phyloP scores from a whole-genome alignment of 78 protist genomes.

The Trichosphaerium sp. region DNA sequence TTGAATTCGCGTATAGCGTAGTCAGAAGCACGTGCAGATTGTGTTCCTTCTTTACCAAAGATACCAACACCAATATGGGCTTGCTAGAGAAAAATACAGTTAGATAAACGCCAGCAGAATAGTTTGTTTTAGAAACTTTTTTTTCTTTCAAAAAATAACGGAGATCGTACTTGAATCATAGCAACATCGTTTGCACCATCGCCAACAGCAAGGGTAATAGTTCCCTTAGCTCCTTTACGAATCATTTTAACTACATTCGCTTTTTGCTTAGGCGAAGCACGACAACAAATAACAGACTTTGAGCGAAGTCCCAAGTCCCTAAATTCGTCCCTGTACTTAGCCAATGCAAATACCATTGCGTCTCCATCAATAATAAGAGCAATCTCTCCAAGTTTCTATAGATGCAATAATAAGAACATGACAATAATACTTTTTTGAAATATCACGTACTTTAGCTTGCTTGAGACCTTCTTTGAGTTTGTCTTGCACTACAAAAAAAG shows the following conservation, averaged over 20 bases:
- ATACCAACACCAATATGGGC: constrained; percentile 85
- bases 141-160: too few species aligned
- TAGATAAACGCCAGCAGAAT: too few species aligned
- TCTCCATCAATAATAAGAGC: too few species aligned
- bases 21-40: constrained; percentile 67
- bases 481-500: too few species aligned
- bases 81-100: too few species aligned
- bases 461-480: too few species aligned
- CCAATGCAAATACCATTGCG: too few species aligned
- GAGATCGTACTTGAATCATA: constrained; percentile 76
- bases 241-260: constrained; percentile 28
- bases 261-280: constrained; percentile 71
- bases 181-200: constrained; percentile 88
- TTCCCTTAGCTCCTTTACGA: constrained; percentile 16
- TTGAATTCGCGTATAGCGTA: constrained; percentile 81
- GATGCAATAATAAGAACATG: too few species aligned
- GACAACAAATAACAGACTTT: constrained; percentile 63
- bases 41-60: constrained; percentile 78
- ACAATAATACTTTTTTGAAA: too few species aligned
- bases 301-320: neutral
- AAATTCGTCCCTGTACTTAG: neutral
- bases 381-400: too few species aligned
- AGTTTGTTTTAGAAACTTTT: too few species aligned
- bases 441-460: too few species aligned
- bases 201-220: constrained; percentile 72